Evolutionary conservation across 306 rosid genomes (phyloP), one percentile per base, ranked within the genome.

Genomic region (Cucurbita ficifolia): DNA sequence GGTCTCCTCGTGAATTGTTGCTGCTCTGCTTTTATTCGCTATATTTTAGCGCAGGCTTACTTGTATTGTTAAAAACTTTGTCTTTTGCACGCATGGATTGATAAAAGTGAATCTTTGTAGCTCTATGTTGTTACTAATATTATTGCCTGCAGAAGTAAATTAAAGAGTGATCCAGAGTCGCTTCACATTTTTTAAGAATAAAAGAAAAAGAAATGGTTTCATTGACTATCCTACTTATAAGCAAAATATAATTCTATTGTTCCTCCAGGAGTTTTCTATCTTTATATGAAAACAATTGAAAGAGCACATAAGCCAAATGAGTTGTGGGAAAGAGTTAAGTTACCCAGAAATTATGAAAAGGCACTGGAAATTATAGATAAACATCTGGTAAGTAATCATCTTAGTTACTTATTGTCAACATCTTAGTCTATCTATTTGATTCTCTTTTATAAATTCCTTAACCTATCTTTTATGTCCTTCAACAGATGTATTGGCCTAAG

Each of bases 291-390:
- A 85, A 88, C 96, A 36, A 90, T 90, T 60, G 96, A 92, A 82
- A 88, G 96, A 84, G 96, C 98, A 86, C 98, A 94, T 72, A 85
- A 87, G 95, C 95, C 96, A 4, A 90, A 85, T 70, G 81, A 94
- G 64, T 77, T 93, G 76, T 94, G 97, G 98, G 97, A 94, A 79
- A 94, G 95, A 80, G 89, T 90, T 61, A 90, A 93, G 92, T 84
- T 94, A 46, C 98, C 97, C 5, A 80, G 92, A 76, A 90, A 94
- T 84, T 90, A 89, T 22, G 97, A 89, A 46, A 85, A 89, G 84
- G 91, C 97, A 17, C 92, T 94, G 72, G 96, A 88, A 82, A 79
- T 87, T 75, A 86, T 90, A 64, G 95, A 90, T 85, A 90, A 90
- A 67, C 86, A 90, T 80, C 76, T 94, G 96, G 98, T 94, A 89